Percentiles rank a stretch among this genome's conserved stretches.
Conservation (phyloP, 345 rosid species). For the Draba incana region DNA sequence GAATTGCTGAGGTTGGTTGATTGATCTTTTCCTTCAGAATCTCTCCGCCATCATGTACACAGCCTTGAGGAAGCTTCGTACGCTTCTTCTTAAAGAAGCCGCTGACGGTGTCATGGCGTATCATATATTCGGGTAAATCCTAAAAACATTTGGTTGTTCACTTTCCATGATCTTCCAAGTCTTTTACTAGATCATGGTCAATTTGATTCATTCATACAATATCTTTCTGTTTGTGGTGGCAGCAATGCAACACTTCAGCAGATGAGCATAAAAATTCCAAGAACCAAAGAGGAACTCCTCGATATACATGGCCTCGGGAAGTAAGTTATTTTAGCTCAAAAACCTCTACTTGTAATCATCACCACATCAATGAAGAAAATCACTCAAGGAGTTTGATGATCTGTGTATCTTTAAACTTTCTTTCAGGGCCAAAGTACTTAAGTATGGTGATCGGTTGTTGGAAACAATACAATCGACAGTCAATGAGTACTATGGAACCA, state of each 20-base stretch:
- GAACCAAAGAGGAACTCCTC: slow-evolving; percentile 90
- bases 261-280: slow-evolving; percentile 74
- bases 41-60: slow-evolving; percentile 72
- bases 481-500: slow-evolving; percentile 54
- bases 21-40: slow-evolving; percentile 46
- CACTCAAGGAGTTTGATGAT: background rate
- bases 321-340: slow-evolving; percentile 55
- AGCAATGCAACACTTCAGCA: slow-evolving; percentile 83
- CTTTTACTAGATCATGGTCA: slow-evolving; percentile 21
- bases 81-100: slow-evolving; percentile 77
- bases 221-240: slow-evolving; percentile 27
- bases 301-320: slow-evolving; percentile 94
- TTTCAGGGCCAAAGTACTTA: slow-evolving; percentile 73
- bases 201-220: background rate
- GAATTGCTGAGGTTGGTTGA: slow-evolving; percentile 20
- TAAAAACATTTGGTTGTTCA: background rate
- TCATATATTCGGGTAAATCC: slow-evolving; percentile 84
- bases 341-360: slow-evolving; percentile 12
- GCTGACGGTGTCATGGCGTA: slow-evolving; percentile 86
- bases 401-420: slow-evolving; percentile 14
- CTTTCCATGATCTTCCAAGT: slow-evolving; percentile 11
- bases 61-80: slow-evolving; percentile 77
- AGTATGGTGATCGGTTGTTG: slow-evolving; percentile 78
- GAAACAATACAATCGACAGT: slow-evolving; percentile 81
- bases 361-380: slow-evolving; percentile 17